Evolutionary conservation across 805 yeast genomes (phyloP).

Genomic region (Lachancea waltii): DNA sequence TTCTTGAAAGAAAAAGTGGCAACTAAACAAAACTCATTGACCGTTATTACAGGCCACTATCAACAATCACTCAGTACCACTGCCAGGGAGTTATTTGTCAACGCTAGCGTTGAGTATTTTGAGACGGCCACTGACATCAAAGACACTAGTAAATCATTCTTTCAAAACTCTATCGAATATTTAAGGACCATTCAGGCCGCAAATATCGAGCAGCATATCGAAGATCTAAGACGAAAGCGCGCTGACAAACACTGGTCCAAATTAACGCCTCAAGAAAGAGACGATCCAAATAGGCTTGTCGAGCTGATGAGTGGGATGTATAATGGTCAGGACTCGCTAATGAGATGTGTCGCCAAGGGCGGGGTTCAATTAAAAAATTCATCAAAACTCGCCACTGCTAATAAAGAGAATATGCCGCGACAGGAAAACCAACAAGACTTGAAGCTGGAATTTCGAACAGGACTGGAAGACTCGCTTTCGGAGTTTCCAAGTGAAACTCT

Average conservation of each 20-base stretch:
- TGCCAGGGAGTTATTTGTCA: conserved; percentile 22
- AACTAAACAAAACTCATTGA: conserved; percentile 17
- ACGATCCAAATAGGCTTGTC: conserved; percentile 20
- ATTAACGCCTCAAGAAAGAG: conserved; percentile 17
- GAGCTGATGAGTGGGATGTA: conserved; percentile 24
- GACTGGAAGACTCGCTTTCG: conserved; percentile 10
- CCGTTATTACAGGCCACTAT: conserved; percentile 18
- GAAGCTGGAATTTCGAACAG: conserved; percentile 8
- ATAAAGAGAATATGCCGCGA: conserved; percentile 1
- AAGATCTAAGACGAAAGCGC: conserved; percentile 20
- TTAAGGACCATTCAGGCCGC: conserved; percentile 16
- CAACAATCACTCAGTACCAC: conserved; percentile 21
- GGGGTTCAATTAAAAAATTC: conserved; percentile 4
- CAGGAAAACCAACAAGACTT: conserved; percentile 2
- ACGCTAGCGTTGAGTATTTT: conserved; percentile 21
- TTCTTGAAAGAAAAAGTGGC: conserved; percentile 19
- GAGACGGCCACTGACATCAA: conserved; percentile 22
- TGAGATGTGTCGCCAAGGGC: conserved; percentile 16
- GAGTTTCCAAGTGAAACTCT: conserved; percentile 5
- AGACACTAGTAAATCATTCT: conserved; percentile 17
- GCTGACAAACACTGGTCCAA: conserved; percentile 25
- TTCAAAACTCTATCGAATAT: conserved; percentile 17
- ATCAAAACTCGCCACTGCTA: background rate
- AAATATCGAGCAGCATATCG: conserved; percentile 18
- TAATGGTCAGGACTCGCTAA: conserved; percentile 21